Evolutionary conservation across 2,329 filamentous ascomycete species (phyloP), one percentile per base, ranked within the genome.

Genomic region (Pseudogymnoascus sp.): DNA sequence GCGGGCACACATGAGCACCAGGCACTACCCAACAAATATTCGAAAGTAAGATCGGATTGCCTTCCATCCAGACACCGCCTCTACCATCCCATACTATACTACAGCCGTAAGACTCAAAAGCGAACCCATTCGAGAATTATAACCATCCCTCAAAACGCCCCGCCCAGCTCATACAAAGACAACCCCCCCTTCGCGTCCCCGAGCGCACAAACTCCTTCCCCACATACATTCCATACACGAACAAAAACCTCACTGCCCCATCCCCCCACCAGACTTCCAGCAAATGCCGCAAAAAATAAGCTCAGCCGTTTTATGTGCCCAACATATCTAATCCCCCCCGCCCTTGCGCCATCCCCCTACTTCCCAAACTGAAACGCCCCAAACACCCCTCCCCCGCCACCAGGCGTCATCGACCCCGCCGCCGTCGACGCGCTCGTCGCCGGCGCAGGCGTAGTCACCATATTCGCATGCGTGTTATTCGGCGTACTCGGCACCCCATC

Each of bases 381-480:
- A 78, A 93, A 92, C 23, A 87, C 85, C 60, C 89, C 88, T 25
- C 86, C 86, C 2, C 85, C 85, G 19, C 85, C 88, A 25, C 90
- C 89, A 0, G 91, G 91, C 6, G 91, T 94, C 82, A 92, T 86
- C 36, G 88, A 84, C 2, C 87, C 88, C 73, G 88, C 84, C 60
- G 81, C 79, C 28, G 71, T 75, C 19, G 41, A 42, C 71, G 80
- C 75, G 60, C 78, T 83, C 70, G 81, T 87, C 66, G 79, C 83
- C 74, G 85, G 77, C 38, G 76, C 77, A 7, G 80, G 80, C n/a
- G 79, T 81, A 60, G 72, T 73, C 5, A 65, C 72, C 6, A 73
- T 66, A 38, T 68, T 79, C 28, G 80, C 84, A 64, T 84, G 86
- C 6, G 84, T 87, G 11, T 90, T 93, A 71, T 88, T 91, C 1